These are phyloP conservation scores for Aspergillus carlsbadensis DNA, from an alignment of 495 filamentous ascomycete genomes.

Conservation along the genomic window DNA sequence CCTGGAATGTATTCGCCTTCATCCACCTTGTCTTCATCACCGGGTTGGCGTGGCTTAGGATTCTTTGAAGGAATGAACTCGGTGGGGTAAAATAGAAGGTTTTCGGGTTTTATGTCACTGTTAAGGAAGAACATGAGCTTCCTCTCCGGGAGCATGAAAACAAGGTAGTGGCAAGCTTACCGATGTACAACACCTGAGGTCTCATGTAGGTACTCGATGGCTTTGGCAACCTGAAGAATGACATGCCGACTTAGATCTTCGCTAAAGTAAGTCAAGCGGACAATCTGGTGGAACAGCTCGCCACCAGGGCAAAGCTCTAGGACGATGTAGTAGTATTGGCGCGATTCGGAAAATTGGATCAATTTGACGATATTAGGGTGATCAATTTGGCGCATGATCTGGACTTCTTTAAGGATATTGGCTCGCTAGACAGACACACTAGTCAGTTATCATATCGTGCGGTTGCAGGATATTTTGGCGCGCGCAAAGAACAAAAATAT, in stretches of 20 bases:
- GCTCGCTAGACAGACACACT: slow-evolving; percentile 61
- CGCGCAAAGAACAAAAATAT: not conserved
- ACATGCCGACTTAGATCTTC: slow-evolving; percentile 93
- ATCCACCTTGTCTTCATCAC: slow-evolving; percentile 96
- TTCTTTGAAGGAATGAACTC: slow-evolving; percentile 76
- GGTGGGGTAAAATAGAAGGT: slow-evolving; percentile 87
- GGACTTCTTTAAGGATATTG: slow-evolving; percentile 97
- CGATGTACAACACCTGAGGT: slow-evolving; percentile 94
- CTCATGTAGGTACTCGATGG: slow-evolving; percentile 92
- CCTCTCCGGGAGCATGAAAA: no score
- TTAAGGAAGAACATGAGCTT: slow-evolving; percentile 10
- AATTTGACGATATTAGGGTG: slow-evolving; percentile 94
- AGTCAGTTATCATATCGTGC: slow-evolving; percentile 12
- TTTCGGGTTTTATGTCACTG: slow-evolving; percentile 99
- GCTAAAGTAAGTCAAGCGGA: slow-evolving; percentile 96
- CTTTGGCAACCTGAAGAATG: slow-evolving; percentile 89
- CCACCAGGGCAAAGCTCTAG: slow-evolving; percentile 94
- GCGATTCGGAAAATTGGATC: slow-evolving; percentile 89
- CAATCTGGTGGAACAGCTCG: slow-evolving; percentile 98
- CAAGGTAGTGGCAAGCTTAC: slow-evolving; percentile 53
- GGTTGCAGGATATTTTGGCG: slow-evolving; percentile 2
- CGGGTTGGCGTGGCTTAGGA: slow-evolving; percentile 73
- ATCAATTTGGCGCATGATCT: slow-evolving; percentile 95
- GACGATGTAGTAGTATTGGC: slow-evolving; percentile 95
- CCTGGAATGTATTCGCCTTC: slow-evolving; percentile 91